A percentile compares a stretch with the other conserved stretches of the same genome.
phyloP scores from a whole-genome alignment of 371 early-diverging fungal species.

The Lichtheimia ornata region DNA sequence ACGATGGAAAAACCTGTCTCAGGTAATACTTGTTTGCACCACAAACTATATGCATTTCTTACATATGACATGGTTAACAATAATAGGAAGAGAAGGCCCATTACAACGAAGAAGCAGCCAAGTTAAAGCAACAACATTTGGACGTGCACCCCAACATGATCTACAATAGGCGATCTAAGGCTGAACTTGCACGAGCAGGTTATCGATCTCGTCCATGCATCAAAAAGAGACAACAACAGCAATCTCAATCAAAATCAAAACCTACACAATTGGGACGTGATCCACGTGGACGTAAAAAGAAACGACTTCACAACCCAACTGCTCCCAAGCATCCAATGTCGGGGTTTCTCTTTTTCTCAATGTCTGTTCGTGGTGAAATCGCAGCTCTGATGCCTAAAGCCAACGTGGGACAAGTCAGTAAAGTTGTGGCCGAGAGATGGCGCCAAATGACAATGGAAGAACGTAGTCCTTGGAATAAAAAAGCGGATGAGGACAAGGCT shows the following conservation, averaged over 20 bases:
- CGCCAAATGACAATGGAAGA: constrained; percentile 52
- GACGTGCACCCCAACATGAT: constrained; percentile 64
- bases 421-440: constrained; percentile 70
- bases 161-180: constrained; percentile 66
- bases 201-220: constrained; percentile 20
- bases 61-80: not conserved
- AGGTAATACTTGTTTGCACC: constrained; percentile 13
- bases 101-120: constrained; percentile 47
- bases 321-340: constrained; percentile 85
- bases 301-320: constrained; percentile 58
- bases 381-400: constrained; percentile 56
- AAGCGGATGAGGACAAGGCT: constrained; percentile 70
- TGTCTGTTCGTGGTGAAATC: constrained; percentile 58
- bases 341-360: constrained; percentile 70
- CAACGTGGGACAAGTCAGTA: constrained; percentile 65
- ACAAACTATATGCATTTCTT: constrained; percentile 1
- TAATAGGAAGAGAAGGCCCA: constrained; percentile 33
- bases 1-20: constrained; percentile 51
- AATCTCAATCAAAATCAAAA: constrained; percentile 15
- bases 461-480: constrained; percentile 59
- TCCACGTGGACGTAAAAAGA: constrained; percentile 63
- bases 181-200: constrained; percentile 56
- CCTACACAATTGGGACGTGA: constrained; percentile 23
- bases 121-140: constrained; percentile 61
- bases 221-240: constrained; percentile 22